Conservation (phyloP, 1,139 yeast species). For the Geotrichum fermentans region DNA sequence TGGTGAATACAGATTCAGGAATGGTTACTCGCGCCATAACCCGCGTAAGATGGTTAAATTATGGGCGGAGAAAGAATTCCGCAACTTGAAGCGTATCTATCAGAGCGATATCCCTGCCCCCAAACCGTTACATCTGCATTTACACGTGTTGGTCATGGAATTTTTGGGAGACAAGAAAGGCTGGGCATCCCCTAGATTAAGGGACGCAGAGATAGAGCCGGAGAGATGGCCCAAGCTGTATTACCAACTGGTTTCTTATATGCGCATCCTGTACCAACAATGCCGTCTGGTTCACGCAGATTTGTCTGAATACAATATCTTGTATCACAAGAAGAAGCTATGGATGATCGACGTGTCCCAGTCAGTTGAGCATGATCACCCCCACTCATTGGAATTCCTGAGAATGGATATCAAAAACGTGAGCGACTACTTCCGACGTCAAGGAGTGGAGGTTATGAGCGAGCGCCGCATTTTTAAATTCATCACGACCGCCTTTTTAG, state of each 20-base stretch:
- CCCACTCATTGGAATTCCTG: constrained; percentile 88
- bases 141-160: constrained; percentile 94
- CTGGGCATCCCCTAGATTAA: constrained; percentile 81
- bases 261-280: constrained; percentile 79
- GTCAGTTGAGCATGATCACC: constrained; percentile 96
- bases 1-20: constrained; percentile 90
- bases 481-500: constrained; percentile 41
- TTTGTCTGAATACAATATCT: constrained; percentile 89
- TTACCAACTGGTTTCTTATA: constrained; percentile 72
- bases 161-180: constrained; percentile 67
- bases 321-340: constrained; percentile 66
- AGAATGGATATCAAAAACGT: constrained; percentile 97
- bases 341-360: constrained; percentile 96
- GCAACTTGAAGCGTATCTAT: constrained; percentile 80
- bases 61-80: constrained; percentile 97
- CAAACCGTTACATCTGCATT: constrained; percentile 78
- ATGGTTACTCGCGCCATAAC: constrained; percentile 77
- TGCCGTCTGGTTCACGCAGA: constrained; percentile 96
- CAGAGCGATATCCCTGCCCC: constrained; percentile 85
- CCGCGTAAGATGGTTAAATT: constrained; percentile 96
- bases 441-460: constrained; percentile 69
- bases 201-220: constrained; percentile 52
- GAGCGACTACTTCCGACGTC: constrained; percentile 75
- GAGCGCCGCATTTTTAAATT: constrained; percentile 79
- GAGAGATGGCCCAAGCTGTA: constrained; percentile 64